phyloP scores from a whole-genome alignment of 2,329 filamentous ascomycete species.

The Colletotrichum filicis region DNA sequence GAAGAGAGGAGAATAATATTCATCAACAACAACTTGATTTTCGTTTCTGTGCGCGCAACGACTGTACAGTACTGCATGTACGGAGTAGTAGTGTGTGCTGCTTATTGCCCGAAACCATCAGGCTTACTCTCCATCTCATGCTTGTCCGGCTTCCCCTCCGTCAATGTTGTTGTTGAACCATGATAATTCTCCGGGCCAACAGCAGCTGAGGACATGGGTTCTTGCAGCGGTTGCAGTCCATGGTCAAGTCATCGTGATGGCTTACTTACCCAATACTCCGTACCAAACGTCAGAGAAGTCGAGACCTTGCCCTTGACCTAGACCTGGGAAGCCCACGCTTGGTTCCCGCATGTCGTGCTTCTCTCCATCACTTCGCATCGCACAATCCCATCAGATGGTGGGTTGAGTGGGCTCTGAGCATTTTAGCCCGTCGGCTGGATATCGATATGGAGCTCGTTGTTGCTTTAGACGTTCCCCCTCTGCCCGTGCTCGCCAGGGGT shows the following conservation, averaged over 20 bases:
- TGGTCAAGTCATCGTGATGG: slow-evolving; percentile 15
- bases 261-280: background rate
- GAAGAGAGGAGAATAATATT: background rate
- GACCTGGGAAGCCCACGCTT: slow-evolving; percentile 6
- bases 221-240: background rate
- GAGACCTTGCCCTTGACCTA: background rate
- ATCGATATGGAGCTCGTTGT: slow-evolving; percentile 2
- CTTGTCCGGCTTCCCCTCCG: no score
- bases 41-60: background rate
- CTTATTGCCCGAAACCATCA: background rate
- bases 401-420: background rate
- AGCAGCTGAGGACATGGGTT: slow-evolving; percentile 29
- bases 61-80: background rate
- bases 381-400: background rate
- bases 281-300: background rate
- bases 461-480: background rate
- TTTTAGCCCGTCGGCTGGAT: background rate
- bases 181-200: slow-evolving; percentile 31
- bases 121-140: background rate
- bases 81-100: background rate
- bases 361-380: slow-evolving; percentile 8
- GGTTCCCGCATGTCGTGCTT: slow-evolving; percentile 32
- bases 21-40: slow-evolving; percentile 23
- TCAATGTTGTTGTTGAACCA: slow-evolving; percentile 20
- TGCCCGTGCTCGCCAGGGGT: background rate